These are phyloP conservation scores for Globisporangium canariense DNA, from an alignment of 352 stramenopile genomes.

Conservation along the genomic window DNA sequence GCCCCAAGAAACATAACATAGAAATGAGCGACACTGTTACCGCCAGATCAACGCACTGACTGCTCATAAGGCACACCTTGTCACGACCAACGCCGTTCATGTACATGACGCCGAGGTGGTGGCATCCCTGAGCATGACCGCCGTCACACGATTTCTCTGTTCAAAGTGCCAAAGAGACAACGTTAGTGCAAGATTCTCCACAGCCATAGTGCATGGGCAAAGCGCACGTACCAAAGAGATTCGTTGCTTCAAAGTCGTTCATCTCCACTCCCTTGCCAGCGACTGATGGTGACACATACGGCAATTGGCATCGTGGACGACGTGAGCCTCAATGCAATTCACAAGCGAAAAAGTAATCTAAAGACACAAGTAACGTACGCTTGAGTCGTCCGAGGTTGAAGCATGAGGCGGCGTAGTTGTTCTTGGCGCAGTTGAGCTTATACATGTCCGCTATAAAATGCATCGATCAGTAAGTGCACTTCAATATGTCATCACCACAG, in stretches of 20 bases:
- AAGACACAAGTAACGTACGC: constrained; percentile 31
- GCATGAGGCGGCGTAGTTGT: constrained; percentile 75
- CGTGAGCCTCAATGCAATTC: not conserved
- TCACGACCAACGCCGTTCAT: constrained; percentile 63
- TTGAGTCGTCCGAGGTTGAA: constrained; percentile 85
- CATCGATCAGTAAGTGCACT: not conserved
- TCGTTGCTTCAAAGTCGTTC: constrained; percentile 63
- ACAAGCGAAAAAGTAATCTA: not conserved
- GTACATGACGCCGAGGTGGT: constrained; percentile 85
- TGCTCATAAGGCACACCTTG: constrained; percentile 37
- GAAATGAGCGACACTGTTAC: not conserved
- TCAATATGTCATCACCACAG: not conserved
- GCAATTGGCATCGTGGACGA: not conserved
- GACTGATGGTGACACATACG: constrained; percentile 33
- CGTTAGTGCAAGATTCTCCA: not conserved
- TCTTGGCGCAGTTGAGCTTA: constrained; percentile 81
- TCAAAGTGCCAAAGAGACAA: not conserved
- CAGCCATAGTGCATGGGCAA: not conserved
- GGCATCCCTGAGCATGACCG: constrained; percentile 70
- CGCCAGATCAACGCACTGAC: not conserved
- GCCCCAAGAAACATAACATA: too few species aligned
- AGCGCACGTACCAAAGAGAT: constrained; percentile 55
- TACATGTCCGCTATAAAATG: constrained; percentile 59
- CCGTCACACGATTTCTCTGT: constrained; percentile 77
- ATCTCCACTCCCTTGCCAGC: constrained; percentile 70